Evolutionary conservation across 441 rosid genomes (phyloP).

Genomic region (Populus tomentosa): DNA sequence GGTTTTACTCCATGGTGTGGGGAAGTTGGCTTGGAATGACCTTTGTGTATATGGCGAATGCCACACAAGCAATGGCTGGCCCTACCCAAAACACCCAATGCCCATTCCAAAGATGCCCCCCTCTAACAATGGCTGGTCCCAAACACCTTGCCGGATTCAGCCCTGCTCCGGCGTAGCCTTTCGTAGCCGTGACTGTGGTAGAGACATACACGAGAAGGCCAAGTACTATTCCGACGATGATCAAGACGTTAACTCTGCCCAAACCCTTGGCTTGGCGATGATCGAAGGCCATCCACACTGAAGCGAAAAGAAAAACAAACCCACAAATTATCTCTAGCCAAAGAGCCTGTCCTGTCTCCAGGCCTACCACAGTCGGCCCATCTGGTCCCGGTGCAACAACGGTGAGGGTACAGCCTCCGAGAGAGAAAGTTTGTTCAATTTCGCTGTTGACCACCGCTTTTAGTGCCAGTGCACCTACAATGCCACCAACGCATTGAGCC

Average conservation of each 20-base stretch:
- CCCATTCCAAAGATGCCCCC: slow-evolving; percentile 46
- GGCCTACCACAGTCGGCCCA: slow-evolving; percentile 31
- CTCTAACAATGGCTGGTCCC: slow-evolving; percentile 46
- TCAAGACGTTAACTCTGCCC: slow-evolving; percentile 6
- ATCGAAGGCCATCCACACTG: slow-evolving; percentile 45
- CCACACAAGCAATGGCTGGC: slow-evolving; percentile 31
- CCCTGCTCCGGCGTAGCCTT: slow-evolving; percentile 41
- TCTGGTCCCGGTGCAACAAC: slow-evolving; percentile 28
- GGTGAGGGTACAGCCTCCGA: slow-evolving; percentile 42
- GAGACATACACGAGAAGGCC: no score
- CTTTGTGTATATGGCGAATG: slow-evolving; percentile 27
- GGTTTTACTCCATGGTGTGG: not conserved
- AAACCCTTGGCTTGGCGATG: slow-evolving; percentile 31
- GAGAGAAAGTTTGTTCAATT: slow-evolving; percentile 30
- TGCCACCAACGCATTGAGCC: slow-evolving; percentile 39
- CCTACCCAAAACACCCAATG: slow-evolving; percentile 50
- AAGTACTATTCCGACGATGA: no score
- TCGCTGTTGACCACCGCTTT: slow-evolving; percentile 28
- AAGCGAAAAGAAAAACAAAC: slow-evolving; percentile 36
- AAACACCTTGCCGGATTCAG: slow-evolving; percentile 27
- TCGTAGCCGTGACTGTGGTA: no score
- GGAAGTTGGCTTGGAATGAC: slow-evolving; percentile 29
- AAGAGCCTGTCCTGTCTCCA: slow-evolving; percentile 31
- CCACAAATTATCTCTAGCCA: slow-evolving; percentile 46
- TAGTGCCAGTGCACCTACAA: slow-evolving; percentile 38